A percentile compares a stretch with the other conserved stretches of the same genome.
Conservation (phyloP, 1,284 basidiomycete species). For the Amylostereum chailletii region DNA sequence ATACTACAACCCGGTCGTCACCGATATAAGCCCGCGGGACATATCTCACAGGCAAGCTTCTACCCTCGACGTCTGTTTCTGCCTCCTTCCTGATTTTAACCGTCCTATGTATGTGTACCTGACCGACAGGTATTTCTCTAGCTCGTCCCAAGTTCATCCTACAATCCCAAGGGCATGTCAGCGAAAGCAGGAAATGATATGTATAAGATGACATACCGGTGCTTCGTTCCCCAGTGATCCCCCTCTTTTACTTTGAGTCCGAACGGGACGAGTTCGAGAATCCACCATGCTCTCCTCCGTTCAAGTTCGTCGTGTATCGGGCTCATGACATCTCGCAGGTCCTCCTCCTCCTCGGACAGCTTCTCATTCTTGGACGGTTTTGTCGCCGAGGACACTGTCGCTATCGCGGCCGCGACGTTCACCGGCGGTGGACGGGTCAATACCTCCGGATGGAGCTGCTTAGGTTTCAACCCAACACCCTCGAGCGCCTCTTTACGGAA, state of each 20-base stretch:
- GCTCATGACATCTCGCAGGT: conserved; percentile 40
- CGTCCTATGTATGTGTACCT: conserved; percentile 38
- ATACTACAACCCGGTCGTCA: too few relatives aligned
- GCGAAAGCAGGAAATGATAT: too few relatives aligned
- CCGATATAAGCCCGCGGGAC: too few relatives aligned
- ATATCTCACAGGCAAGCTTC: too few relatives aligned
- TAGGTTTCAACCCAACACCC: conserved; percentile 28
- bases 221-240: neutral
- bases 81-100: conserved; percentile 42
- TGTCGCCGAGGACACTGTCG: too few relatives aligned
- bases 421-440: neutral
- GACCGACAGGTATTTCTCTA: conserved; percentile 31
- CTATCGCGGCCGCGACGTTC: too few relatives aligned
- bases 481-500: conserved; percentile 24
- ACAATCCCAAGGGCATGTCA: too few relatives aligned
- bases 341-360: conserved; percentile 37
- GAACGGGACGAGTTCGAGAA: conserved; percentile 39
- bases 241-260: conserved; percentile 5
- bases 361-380: too few relatives aligned
- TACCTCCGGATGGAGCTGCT: conserved; percentile 1
- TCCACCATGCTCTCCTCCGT: conserved; percentile 40
- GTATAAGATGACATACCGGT: conserved; percentile 19
- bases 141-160: conserved; percentile 38
- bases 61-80: too few relatives aligned
- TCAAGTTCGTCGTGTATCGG: conserved; percentile 46